A percentile compares a stretch with the other conserved stretches of the same genome.
Evolutionary conservation across 371 early-diverging fungal species (phyloP).

Genomic region (Rhizopus microsporus): DNA sequence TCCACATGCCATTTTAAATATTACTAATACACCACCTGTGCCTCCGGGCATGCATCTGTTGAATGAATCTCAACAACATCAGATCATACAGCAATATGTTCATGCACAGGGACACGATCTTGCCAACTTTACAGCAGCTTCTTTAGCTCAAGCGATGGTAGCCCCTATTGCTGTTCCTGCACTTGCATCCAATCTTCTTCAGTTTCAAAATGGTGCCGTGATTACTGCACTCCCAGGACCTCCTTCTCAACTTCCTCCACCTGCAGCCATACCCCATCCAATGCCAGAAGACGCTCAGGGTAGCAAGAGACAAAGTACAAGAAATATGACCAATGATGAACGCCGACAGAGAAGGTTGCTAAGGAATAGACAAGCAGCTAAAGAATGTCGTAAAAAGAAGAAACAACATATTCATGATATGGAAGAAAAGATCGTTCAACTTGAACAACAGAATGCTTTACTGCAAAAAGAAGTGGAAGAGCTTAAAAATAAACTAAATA

Average conservation of each 20-base stretch:
- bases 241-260: slow-evolving; percentile 28
- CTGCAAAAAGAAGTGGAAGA: slow-evolving; percentile 68
- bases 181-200: slow-evolving; percentile 33
- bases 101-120: slow-evolving; percentile 50
- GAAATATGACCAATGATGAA: slow-evolving; percentile 65
- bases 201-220: slow-evolving; percentile 42
- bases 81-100: slow-evolving; percentile 44
- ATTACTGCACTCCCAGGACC: slow-evolving; percentile 52
- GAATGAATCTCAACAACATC: slow-evolving; percentile 39
- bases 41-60: slow-evolving; percentile 32
- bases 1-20: slow-evolving; percentile 6
- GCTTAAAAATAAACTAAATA: slow-evolving; percentile 61
- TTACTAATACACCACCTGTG: slow-evolving; percentile 13
- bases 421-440: slow-evolving; percentile 62
- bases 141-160: slow-evolving; percentile 54
- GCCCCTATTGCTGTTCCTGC: slow-evolving; percentile 50
- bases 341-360: slow-evolving; percentile 73
- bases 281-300: slow-evolving; percentile 18
- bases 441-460: slow-evolving; percentile 68
- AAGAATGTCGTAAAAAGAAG: slow-evolving; percentile 85
- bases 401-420: slow-evolving; percentile 75
- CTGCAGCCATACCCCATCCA: slow-evolving; percentile 13
- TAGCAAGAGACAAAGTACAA: slow-evolving; percentile 36
- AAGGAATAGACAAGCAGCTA: slow-evolving; percentile 79
- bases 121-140: slow-evolving; percentile 46